These are phyloP conservation scores for Cyclotella sp. DNA, from an alignment of 108 stramenopile species.

Conservation along the genomic window DNA sequence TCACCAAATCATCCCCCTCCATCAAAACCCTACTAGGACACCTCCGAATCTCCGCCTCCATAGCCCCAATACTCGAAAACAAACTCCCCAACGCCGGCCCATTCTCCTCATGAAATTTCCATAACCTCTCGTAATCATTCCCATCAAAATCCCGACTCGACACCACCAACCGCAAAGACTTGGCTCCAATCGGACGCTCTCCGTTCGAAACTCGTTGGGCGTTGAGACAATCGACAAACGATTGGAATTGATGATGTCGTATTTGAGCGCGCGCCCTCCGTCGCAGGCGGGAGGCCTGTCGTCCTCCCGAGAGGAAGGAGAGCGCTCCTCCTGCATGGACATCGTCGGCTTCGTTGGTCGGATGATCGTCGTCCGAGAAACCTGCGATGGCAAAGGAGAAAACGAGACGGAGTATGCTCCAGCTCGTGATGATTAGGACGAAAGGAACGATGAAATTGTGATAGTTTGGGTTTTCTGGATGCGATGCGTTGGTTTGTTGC, in stretches of 20 bases:
- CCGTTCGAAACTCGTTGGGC: slow-evolving; percentile 50
- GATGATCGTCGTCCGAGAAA: neutral
- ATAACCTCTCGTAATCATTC: slow-evolving; percentile 57
- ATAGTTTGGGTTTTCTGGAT: neutral
- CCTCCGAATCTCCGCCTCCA: slow-evolving; percentile 57
- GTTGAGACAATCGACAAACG: slow-evolving; percentile 52
- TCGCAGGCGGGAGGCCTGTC: slow-evolving; percentile 7
- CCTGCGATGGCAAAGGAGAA: slow-evolving; percentile 8
- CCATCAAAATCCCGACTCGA: slow-evolving; percentile 52
- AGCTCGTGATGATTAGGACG: slow-evolving; percentile 1
- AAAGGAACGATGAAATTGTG: neutral
- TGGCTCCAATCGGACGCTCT: slow-evolving; percentile 47
- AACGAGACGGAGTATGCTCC: slow-evolving; percentile 8
- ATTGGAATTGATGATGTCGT: slow-evolving; percentile 35
- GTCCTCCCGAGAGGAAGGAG: slow-evolving; percentile 1
- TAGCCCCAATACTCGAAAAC: slow-evolving; percentile 48
- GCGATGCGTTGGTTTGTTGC: neutral
- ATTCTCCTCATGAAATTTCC: slow-evolving; percentile 56
- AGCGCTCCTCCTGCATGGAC: neutral
- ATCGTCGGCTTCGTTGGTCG: neutral
- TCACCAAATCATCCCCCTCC: slow-evolving; percentile 42
- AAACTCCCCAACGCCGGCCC: slow-evolving; percentile 54
- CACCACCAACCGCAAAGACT: slow-evolving; percentile 51
- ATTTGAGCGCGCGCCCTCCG: slow-evolving; percentile 4
- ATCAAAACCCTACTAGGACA: slow-evolving; percentile 49